Evolutionary conservation across 805 yeast species (phyloP), one percentile per base, ranked within the genome.

Genomic region (Yarrowia osloensis): DNA sequence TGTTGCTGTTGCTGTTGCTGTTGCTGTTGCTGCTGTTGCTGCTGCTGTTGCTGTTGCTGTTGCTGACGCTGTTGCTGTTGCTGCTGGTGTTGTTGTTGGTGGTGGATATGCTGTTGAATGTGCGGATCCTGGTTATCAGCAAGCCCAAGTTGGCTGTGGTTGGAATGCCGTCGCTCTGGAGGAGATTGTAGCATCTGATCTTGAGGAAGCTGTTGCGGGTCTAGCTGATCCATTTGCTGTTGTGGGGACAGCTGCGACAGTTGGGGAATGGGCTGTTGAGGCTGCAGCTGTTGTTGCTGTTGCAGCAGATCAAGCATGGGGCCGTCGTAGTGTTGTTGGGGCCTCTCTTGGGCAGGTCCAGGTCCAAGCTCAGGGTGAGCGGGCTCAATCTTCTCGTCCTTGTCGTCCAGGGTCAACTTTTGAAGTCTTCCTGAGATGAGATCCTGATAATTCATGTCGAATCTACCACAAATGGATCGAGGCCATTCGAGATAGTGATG

Each of bases 401-500:
- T 54, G 29, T 57, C 49, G 11, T 57, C 49, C 13, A 57, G 49
- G 3, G 49, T 57, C 21, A 57, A 15, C 24, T 57, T 29, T 17
- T 46, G 52, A 17, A 61, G 52, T 22, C 42, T 21, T 3, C 66
- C 66, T 4, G 54, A 33, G 12, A 46, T 29, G 6, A 61, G 66
- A 22, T 61, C 66, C 33, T 61, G 54, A 33, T 44, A 35, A 13
- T 31, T 61, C 31, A 61, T 8, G 26, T 61, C 66, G 19, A 61
- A 61, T n/a, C 66, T 19, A 2, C 33, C 33, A 22, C 52, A 44
- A 22, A 46, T 44, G 9, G 29, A n/a, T 1, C 54, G 21, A 4
- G 66, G 66, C 66, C 66, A 61, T 17, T 61, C 66, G 12, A 61
- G 29, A n/a, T 44, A 61, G 24, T 44, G 66, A 8, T 44, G 54